phyloP scores from a whole-genome alignment of 768 basidiomycete genomes.

The Lepiota venenata region DNA sequence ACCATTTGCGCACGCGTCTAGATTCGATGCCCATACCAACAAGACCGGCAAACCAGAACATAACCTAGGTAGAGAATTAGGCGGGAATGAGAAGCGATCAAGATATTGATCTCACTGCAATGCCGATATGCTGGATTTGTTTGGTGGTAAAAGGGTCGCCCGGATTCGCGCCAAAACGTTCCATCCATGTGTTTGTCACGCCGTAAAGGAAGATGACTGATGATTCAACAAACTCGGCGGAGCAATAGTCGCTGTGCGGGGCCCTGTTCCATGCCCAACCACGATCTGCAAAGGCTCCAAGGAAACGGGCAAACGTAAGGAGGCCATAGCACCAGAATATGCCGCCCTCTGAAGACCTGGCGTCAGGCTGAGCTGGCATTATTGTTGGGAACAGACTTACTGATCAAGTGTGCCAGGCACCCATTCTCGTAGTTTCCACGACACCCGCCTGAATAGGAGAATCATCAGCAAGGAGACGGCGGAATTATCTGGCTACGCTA shows the following conservation, averaged over 20 bases:
- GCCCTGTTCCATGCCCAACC: conserved; percentile 97
- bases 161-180: conserved; percentile 79
- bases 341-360: conserved; percentile 61
- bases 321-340: conserved; percentile 95
- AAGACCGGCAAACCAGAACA: conserved; percentile 95
- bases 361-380: not conserved
- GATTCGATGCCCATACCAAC: conserved; percentile 92
- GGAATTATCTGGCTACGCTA: conserved; percentile 10
- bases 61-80: conserved; percentile 41
- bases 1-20: conserved; percentile 64
- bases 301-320: conserved; percentile 88
- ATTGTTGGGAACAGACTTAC: conserved; percentile 38
- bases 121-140: conserved; percentile 91
- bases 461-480: conserved; percentile 9
- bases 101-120: conserved; percentile 56
- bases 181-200: conserved; percentile 94
- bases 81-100: not conserved
- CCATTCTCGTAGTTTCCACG: conserved; percentile 74
- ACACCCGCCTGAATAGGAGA: conserved; percentile 57
- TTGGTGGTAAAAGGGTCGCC: conserved; percentile 88
- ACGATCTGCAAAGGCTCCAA: conserved; percentile 79
- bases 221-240: conserved; percentile 79
- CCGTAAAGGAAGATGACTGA: conserved; percentile 86
- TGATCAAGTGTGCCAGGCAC: conserved; percentile 90
- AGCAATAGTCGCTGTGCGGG: conserved; percentile 44